A percentile compares a stretch with the other conserved stretches of the same genome.
Conservation (phyloP, 129 eudicot species). For the Flaveria sonorensis region DNA sequence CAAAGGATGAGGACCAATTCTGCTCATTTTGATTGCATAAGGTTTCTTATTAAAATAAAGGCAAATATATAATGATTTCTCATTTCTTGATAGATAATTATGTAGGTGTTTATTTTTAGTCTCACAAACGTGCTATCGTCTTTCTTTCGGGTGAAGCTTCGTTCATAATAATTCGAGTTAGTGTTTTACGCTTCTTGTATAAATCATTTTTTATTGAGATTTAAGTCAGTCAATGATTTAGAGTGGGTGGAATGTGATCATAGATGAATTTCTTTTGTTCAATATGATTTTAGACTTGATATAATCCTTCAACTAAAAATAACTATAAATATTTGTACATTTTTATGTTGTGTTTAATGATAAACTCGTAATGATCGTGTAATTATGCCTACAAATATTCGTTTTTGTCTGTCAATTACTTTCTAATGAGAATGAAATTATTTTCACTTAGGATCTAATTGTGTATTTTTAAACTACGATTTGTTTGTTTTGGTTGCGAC, state of each 20-base stretch:
- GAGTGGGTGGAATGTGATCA: not conserved
- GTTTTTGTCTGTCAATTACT: no score
- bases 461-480: no score
- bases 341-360: no score
- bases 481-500: no score
- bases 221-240: not conserved
- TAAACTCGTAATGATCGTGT: no score
- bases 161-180: not conserved
- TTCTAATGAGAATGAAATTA: no score
- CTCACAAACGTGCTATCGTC: not conserved
- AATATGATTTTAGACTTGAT: not conserved
- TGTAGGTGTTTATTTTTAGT: not conserved
- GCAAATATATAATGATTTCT: not conserved
- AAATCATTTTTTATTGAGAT: not conserved
- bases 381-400: no score
- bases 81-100: not conserved
- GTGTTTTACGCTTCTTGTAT: not conserved
- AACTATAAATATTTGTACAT: no score
- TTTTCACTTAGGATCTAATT: no score
- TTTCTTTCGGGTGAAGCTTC: slow-evolving; percentile 11
- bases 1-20: not conserved
- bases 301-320: no score
- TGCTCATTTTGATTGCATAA: not conserved
- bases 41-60: not conserved
- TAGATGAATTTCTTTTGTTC: not conserved